Percentiles rank a stretch among this genome's conserved stretches.
These are phyloP conservation scores for Podospora comata DNA, from an alignment of 495 filamentous ascomycete species.

Conservation along the genomic window DNA sequence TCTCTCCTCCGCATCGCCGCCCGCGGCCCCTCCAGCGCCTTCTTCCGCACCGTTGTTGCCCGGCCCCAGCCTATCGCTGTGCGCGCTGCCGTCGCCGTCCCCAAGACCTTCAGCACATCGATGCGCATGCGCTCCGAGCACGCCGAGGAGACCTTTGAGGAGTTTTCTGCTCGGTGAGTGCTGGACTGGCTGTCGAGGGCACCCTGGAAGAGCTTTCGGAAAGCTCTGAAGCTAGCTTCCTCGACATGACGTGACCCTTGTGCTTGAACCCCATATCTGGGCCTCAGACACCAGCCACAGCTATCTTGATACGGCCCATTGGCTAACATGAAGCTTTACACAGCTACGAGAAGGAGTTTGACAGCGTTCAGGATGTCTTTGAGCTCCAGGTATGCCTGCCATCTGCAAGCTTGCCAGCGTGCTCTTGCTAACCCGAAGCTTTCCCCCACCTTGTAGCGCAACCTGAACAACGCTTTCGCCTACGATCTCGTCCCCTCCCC, in stretches of 20 bases:
- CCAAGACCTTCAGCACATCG: constrained; percentile 63
- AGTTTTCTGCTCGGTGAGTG: constrained; percentile 95
- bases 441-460: constrained; percentile 61
- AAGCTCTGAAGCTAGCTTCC: constrained; percentile 26
- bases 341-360: constrained; percentile 99
- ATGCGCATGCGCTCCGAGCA: constrained; percentile 53
- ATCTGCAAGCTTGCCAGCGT: constrained; percentile 1
- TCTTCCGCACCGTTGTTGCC: constrained; percentile 57
- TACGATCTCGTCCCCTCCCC: constrained; percentile 98
- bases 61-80: constrained; percentile 47
- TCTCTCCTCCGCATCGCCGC: constrained; percentile 68
- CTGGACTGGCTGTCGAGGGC: not conserved
- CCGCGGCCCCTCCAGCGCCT: constrained; percentile 60
- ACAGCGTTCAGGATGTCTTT: constrained; percentile 95
- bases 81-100: constrained; percentile 39
- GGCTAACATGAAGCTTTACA: constrained; percentile 30
- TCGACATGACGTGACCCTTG: constrained; percentile 28
- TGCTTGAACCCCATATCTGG: constrained; percentile 17
- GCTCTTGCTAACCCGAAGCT: constrained; percentile 18
- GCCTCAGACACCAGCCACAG: constrained; percentile 11
- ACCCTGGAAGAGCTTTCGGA: constrained; percentile 23
- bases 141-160: constrained; percentile 95
- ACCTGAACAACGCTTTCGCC: constrained; percentile 99
- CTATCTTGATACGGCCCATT: constrained; percentile 18
- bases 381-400: constrained; percentile 84